Conservation (phyloP, 208 protist species). For the Trypanosoma congolense region DNA sequence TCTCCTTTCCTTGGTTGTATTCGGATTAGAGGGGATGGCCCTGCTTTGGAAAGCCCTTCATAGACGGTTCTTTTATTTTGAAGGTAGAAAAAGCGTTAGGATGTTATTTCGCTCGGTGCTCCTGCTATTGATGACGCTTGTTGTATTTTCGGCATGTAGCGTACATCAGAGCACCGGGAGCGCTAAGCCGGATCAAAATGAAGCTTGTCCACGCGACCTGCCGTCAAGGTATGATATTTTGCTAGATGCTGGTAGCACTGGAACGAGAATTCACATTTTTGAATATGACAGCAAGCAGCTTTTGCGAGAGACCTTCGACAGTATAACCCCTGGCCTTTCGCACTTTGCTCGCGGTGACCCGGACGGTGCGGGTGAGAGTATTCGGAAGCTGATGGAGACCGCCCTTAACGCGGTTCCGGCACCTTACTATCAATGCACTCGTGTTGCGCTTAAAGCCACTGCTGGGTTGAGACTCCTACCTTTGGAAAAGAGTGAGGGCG, state of each 20-base stretch:
- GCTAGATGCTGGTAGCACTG: slow-evolving; percentile 72
- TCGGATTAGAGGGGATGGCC: background rate
- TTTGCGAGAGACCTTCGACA: slow-evolving; percentile 32
- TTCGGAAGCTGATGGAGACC: slow-evolving; percentile 28
- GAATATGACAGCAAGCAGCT: slow-evolving; percentile 36
- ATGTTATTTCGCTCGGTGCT: background rate
- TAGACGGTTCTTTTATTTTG: background rate
- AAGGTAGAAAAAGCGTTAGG: background rate
- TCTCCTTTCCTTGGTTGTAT: background rate
- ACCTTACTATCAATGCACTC: slow-evolving; percentile 26
- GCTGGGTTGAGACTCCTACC: slow-evolving; percentile 57
- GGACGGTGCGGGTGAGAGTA: slow-evolving; percentile 10
- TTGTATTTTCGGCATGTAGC: background rate
- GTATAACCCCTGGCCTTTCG: slow-evolving; percentile 47
- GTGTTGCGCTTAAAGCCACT: slow-evolving; percentile 56
- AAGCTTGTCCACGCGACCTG: background rate
- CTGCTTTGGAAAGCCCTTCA: background rate
- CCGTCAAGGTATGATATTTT: slow-evolving; percentile 43
- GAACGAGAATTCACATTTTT: slow-evolving; percentile 61
- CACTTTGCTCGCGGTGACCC: slow-evolving; percentile 20
- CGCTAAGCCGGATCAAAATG: background rate
- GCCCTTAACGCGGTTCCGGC: slow-evolving; percentile 34
- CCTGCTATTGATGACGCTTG: background rate
- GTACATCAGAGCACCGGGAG: background rate
- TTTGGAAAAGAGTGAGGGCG: slow-evolving; percentile 8